Evolutionary conservation across 768 basidiomycete species (phyloP).

Genomic region (Phylloporus sp.): DNA sequence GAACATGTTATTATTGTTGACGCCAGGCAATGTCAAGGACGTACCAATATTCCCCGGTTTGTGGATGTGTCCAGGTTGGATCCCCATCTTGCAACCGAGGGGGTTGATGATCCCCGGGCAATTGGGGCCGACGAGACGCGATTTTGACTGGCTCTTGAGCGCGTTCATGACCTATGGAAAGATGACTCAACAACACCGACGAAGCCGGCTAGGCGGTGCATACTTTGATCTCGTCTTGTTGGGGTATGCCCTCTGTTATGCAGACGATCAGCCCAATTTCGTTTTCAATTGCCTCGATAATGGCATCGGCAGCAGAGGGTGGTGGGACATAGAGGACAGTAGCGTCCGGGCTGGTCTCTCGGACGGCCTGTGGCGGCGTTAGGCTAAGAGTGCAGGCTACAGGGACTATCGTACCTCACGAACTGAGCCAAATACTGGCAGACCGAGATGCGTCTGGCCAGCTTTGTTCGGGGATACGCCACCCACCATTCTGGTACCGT

Average conservation of each 20-base stretch:
- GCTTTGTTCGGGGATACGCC: constrained; percentile 97
- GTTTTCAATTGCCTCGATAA: constrained; percentile 97
- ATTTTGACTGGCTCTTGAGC: constrained; percentile 88
- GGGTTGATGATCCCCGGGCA: constrained; percentile 99
- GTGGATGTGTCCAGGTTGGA: constrained; percentile 97
- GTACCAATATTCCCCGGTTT: constrained; percentile 91
- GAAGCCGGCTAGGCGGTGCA: constrained; percentile 18
- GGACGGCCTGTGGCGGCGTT: constrained; percentile 63
- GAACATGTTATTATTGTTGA: background rate
- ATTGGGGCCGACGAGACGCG: constrained; percentile 96
- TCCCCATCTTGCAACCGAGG: constrained; percentile 98
- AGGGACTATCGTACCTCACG: constrained; percentile 59
- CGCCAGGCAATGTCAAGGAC: constrained; percentile 13
- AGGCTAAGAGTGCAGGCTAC: background rate
- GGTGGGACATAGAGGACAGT: constrained; percentile 97
- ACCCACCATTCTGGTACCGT: constrained; percentile 96
- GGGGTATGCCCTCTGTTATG: constrained; percentile 98
- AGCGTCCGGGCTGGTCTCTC: constrained; percentile 84
- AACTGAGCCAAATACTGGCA: constrained; percentile 92
- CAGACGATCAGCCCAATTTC: constrained; percentile 98
- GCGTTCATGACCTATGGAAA: constrained; percentile 78
- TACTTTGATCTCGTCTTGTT: constrained; percentile 92
- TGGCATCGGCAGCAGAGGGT: constrained; percentile 93
- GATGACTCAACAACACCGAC: background rate
- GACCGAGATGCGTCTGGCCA: constrained; percentile 89